Percentiles rank a stretch among this genome's conserved stretches.
These are phyloP conservation scores for Chlamydomonas sphaeroides DNA, from an alignment of 139 green algal species.

Conservation along the genomic window DNA sequence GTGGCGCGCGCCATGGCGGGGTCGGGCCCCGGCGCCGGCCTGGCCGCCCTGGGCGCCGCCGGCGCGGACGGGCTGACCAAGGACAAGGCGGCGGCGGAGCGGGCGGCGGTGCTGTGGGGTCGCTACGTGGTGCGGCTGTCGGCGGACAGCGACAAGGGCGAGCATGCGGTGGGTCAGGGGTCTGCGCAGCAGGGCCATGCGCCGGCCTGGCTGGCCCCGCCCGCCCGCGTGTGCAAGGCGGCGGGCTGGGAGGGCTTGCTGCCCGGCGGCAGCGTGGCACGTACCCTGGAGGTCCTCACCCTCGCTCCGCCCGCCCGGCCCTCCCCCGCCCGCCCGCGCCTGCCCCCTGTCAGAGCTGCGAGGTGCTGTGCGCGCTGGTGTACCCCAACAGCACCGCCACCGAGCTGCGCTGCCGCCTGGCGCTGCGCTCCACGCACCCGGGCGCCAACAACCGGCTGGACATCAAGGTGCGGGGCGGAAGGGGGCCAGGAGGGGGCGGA, in stretches of 20 bases:
- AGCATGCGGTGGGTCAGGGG: not conserved
- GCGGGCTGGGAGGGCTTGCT: too few species aligned
- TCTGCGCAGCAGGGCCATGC: too few species aligned
- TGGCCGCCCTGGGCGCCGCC: too few species aligned
- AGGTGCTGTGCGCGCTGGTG: slow-evolving; percentile 38
- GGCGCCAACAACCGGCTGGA: slow-evolving; percentile 86
- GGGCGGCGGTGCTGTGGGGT: not conserved
- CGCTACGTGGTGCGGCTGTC: slow-evolving; percentile 9
- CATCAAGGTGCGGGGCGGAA: slow-evolving; percentile 36
- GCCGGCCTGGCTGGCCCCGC: too few species aligned
- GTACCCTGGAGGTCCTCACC: not conserved
- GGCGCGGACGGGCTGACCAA: too few species aligned
- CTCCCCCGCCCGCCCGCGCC: not conserved
- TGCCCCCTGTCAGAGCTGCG: slow-evolving; percentile 43
- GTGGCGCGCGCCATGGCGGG: slow-evolving; percentile 60
- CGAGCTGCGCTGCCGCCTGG: slow-evolving; percentile 71
- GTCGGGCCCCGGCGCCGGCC: not conserved
- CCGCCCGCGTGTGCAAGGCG: too few species aligned
- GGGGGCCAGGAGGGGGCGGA: too few species aligned
- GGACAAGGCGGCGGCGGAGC: not conserved
- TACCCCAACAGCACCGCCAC: slow-evolving; percentile 71
- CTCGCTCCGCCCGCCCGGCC: not conserved
- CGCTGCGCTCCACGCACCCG: slow-evolving; percentile 67
- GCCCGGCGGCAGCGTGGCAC: too few species aligned
- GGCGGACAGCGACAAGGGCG: too few species aligned